phyloP scores from a whole-genome alignment of 2,329 filamentous ascomycete genomes.

The Epichloe gansuensis region DNA sequence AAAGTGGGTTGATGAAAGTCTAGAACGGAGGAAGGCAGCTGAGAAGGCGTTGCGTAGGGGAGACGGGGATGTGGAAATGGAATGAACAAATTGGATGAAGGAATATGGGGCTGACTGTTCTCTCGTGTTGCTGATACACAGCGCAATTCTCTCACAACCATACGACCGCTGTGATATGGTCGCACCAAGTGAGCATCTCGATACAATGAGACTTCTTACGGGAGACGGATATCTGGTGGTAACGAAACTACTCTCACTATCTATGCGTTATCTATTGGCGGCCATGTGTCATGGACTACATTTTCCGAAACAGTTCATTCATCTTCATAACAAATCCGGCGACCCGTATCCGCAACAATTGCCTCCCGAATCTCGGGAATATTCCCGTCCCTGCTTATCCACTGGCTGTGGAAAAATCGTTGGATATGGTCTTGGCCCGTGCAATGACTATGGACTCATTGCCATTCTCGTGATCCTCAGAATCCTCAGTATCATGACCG shows the following conservation, averaged over 20 bases:
- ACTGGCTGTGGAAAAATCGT: conserved; percentile 5
- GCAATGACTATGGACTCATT: conserved; percentile 1
- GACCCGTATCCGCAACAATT: no score
- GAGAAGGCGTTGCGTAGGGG: conserved; percentile 22
- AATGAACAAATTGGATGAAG: background rate
- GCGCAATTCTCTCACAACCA: background rate
- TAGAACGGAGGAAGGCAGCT: conserved; percentile 36
- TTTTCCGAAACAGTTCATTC: background rate
- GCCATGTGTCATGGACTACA: background rate
- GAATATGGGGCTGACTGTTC: background rate
- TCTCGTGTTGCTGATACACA: background rate
- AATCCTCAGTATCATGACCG: background rate
- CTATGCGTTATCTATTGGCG: background rate
- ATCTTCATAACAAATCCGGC: background rate
- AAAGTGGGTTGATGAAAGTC: conserved; percentile 58
- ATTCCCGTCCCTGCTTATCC: background rate
- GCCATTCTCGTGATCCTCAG: conserved; percentile 1
- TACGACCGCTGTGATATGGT: background rate
- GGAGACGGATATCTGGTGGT: background rate
- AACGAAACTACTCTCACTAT: background rate
- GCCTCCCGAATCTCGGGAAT: no score
- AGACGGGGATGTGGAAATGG: conserved; percentile 31
- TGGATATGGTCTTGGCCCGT: conserved; percentile 5
- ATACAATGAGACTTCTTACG: background rate
- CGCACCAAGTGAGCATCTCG: background rate